Evolutionary conservation across 2,329 filamentous ascomycete genomes (phyloP), one percentile per base, ranked within the genome.

Genomic region (Hymenoscyphus fructigenus): DNA sequence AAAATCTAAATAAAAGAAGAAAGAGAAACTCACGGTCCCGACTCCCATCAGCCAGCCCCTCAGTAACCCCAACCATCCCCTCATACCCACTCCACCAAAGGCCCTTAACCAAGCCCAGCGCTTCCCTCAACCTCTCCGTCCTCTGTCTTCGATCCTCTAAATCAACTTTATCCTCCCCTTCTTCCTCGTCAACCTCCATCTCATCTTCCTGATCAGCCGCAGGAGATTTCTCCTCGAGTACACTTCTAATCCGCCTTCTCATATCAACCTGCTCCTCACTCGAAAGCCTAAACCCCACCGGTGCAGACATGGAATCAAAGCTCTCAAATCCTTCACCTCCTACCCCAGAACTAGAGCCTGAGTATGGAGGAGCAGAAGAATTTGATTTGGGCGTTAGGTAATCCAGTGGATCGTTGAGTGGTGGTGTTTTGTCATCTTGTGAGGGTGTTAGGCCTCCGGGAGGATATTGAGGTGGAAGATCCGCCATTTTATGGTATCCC

Each of bases 31-130:
- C 70, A 86, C 84, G 80, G 72, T 84, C 80, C 71, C 85, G 79
- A 68, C 84, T 85, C 5, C 80, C 83, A 68, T 87, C 81, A 0
- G 81, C 85, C 0, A 87, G 72, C 64, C 81, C 82, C 72, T 86
- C 80, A 1, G 82, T 81, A 47, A 84, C 76, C 1, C 71, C 63
- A 61, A 83, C 81, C 17, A 87, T 75, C 0, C 81, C 77, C 9
- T 75, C 68, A 0, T 77, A 78, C 0, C 76, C 75, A 6, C 80
- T 70, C 38, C 77, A 74, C 75, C 80, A 82, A 3, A 81, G 75
- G 20, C 80, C 70, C 58, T 78, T 69, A 41, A 76, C 55, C 5
- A 62, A 61, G 12, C 67, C 53, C 23, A 72, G 57, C 7, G 68
- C 65, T 12, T 58, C 64, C 58, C 66, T 74, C 61, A 76, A 60